Base-by-base conservation (phyloP, 2,329 filamentous ascomycete genomes). In the Fusarium floridanum region DNA sequence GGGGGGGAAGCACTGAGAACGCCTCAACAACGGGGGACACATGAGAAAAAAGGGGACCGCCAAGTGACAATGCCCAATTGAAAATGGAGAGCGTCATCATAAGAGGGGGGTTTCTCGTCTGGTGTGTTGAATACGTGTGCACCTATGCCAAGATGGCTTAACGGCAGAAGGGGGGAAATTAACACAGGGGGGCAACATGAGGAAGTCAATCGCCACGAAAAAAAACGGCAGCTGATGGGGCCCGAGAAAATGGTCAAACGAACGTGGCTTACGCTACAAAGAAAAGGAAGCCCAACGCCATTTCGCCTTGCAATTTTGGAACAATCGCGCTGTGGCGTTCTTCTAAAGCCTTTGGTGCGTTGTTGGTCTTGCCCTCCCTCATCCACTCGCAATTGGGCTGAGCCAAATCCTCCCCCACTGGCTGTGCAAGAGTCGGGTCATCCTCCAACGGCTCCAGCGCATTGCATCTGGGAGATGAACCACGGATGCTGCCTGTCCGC, bases 261-360 rank as follows among this genome's bases (percentile, higher is more conserved):
- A 45, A 64, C 22, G 61, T 69, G 61, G 41, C 48, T 70, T 66
- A 12, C 48, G 6, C 29, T 22, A 39, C 20, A 61, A 59, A 64
- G 45, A 55, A 56, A 24, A n/a, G 12, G 24, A 66, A 62, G 61
- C 41, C 56, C 43, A 45, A 7, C 24, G 48, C 48, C 20, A 24
- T 24, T 55, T 16, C 20, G 60, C 27, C 34, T 50, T 39, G 45
- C 22, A 63, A 66, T 43, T 72, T 61, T 50, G 61, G 57, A 61
- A 66, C 68, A 56, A 61, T 70, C 53, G 59, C 68, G 65, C 68
- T 72, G 72, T 74, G 72, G 72, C 72, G 72, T 43, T 56, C 39
- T 70, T 66, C 45, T 50, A 63, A 53, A 68, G 64, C 5, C 62
- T 4, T 48, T 29, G 27, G 20, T 7, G 43, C 22, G 17, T 22